Percentiles rank a stretch among this genome's conserved stretches.
Conservation (phyloP, 1,284 basidiomycete genomes). For the Mycena citricolor region DNA sequence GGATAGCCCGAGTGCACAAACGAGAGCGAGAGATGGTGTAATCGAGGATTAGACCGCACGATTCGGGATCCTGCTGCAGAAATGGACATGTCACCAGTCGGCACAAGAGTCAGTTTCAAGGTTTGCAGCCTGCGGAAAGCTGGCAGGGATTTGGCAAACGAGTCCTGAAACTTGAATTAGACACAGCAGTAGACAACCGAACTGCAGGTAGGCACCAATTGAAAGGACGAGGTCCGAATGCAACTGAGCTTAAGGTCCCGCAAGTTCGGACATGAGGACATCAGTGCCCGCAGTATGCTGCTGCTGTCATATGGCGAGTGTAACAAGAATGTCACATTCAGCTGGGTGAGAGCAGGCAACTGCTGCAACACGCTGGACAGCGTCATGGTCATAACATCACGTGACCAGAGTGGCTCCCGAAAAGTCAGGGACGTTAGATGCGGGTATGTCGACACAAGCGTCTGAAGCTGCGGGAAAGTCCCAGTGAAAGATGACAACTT, state of each 20-base stretch:
- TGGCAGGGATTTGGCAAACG: conserved; percentile 54
- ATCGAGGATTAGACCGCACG: conserved; percentile 61
- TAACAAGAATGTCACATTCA: conserved; percentile 63
- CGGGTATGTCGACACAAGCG: conserved; percentile 45
- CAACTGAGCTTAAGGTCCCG: conserved; percentile 62
- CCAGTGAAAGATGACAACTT: conserved; percentile 58
- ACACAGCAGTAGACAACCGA: conserved; percentile 1
- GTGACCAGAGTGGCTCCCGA: conserved; percentile 63
- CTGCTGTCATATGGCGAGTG: conserved; percentile 73
- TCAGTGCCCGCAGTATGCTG: conserved; percentile 62
- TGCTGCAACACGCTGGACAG: conserved; percentile 56
- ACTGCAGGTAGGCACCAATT: conserved; percentile 49
- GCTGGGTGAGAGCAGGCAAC: conserved; percentile 51
- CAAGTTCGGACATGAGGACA: conserved; percentile 61
- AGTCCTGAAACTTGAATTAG: conserved; percentile 36
- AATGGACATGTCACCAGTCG: conserved; percentile 62
- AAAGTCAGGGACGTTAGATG: conserved; percentile 53
- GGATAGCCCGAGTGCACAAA: conserved; percentile 48
- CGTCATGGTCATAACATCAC: conserved; percentile 61
- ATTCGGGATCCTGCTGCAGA: conserved; percentile 57
- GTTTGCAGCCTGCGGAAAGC: conserved; percentile 60
- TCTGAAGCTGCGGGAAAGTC: conserved; percentile 62
- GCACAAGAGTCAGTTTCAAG: conserved; percentile 61
- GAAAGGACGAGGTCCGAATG: conserved; percentile 67
- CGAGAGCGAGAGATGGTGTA: conserved; percentile 60